Conservation (phyloP, 2,329 filamentous ascomycete genomes). For the Arthrobotrys musiformis region DNA sequence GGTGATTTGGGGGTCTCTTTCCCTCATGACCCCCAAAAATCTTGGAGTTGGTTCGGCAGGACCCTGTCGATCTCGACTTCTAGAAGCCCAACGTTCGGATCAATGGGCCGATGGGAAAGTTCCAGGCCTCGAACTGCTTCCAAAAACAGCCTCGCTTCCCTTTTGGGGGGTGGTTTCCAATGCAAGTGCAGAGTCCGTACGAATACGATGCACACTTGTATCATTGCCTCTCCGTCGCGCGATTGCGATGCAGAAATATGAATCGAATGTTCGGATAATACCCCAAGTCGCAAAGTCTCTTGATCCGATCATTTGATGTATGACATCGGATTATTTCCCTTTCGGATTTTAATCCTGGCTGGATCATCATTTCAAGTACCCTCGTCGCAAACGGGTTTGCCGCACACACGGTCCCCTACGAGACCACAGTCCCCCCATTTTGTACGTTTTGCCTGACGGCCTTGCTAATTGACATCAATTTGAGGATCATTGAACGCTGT, state of each 20-base stretch:
- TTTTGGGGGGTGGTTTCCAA: neutral
- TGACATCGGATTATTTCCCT: constrained; percentile 31
- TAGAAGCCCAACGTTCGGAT: constrained; percentile 35
- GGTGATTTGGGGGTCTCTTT: constrained; percentile 24
- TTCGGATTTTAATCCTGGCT: neutral
- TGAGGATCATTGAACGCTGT: too few relatives aligned
- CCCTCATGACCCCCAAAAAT: constrained; percentile 19
- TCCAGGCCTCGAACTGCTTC: neutral
- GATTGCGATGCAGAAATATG: constrained; percentile 22
- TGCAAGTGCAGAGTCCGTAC: neutral
- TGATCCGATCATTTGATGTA: constrained; percentile 27
- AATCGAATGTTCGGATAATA: constrained; percentile 23
- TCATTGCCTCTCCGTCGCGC: neutral
- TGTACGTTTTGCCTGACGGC: neutral
- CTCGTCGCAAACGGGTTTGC: constrained; percentile 48
- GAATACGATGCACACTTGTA: neutral
- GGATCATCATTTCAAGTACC: constrained; percentile 34
- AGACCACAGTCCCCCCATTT: too few relatives aligned
- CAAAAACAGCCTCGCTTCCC: neutral
- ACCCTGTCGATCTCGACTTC: constrained; percentile 39
- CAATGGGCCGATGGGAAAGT: constrained; percentile 46
- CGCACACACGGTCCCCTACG: constrained; percentile 49
- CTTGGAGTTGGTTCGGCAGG: neutral
- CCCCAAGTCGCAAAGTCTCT: neutral
- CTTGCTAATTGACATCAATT: too few relatives aligned